Conservation (phyloP, 1,139 yeast genomes). For the Protomyces gravidus region DNA sequence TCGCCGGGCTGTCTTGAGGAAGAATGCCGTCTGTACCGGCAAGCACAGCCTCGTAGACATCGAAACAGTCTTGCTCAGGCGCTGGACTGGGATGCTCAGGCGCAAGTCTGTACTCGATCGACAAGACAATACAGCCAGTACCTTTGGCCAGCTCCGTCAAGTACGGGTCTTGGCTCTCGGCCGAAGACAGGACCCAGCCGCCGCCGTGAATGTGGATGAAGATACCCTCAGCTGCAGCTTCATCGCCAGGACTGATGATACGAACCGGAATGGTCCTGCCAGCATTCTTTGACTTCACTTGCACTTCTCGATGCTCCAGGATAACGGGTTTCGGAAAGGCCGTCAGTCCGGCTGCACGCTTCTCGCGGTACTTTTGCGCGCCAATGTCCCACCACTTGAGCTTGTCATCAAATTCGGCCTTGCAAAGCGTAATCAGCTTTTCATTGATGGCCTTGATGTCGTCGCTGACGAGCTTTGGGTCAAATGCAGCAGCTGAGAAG, state of each 20-base stretch:
- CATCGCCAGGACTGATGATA: background rate
- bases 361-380: conserved; percentile 5
- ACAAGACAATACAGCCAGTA: background rate
- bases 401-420: background rate
- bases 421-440: background rate
- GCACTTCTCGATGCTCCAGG: background rate
- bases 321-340: conserved; percentile 14
- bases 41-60: background rate
- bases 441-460: background rate
- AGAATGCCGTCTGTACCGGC: background rate
- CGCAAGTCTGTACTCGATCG: conserved; percentile 10
- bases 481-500: background rate
- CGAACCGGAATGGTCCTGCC: conserved; percentile 4
- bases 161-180: conserved; percentile 5
- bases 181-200: conserved; percentile 5
- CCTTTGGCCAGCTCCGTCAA: background rate
- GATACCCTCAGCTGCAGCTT: conserved; percentile 1
- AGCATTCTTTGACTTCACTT: conserved; percentile 2
- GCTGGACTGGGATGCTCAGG: conserved; percentile 11
- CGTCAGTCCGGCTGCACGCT: conserved; percentile 8
- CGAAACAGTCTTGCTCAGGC: conserved; percentile 10
- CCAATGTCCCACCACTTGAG: conserved; percentile 11
- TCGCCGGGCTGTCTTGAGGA: background rate
- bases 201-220: conserved; percentile 13
- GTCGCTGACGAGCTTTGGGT: background rate